Conservation (phyloP, 139 green algal species). For the Bryopsis sp. region DNA sequence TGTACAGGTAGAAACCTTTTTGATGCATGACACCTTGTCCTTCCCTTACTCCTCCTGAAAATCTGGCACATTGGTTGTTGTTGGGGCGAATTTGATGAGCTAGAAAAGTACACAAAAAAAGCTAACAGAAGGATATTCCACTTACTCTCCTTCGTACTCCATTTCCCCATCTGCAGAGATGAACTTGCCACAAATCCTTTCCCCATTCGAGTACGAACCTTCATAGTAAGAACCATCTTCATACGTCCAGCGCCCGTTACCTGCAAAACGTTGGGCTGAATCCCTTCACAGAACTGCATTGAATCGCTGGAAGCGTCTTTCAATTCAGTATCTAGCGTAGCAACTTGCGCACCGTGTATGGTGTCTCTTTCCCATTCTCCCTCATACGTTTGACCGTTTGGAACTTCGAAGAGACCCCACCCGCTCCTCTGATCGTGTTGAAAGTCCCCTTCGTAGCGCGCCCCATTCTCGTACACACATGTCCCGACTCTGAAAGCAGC, state of each 20-base stretch:
- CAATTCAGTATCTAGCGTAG: neutral
- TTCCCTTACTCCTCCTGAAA: no score
- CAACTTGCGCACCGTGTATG: slow-evolving; percentile 1
- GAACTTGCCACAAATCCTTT: neutral
- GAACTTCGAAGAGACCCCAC: neutral
- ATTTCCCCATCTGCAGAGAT: neutral
- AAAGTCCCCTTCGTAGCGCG: slow-evolving; percentile 16
- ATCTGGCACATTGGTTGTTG: no score
- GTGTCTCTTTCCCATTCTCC: slow-evolving; percentile 7
- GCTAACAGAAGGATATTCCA: no score
- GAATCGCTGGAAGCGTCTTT: no score
- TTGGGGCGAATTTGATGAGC: no score
- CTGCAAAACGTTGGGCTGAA: no score
- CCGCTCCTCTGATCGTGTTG: neutral
- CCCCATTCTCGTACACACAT: slow-evolving; percentile 10
- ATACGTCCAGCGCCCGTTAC: neutral
- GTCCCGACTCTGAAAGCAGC: slow-evolving; percentile 2
- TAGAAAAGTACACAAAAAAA: no score
- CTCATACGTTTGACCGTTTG: neutral
- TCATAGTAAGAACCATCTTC: neutral
- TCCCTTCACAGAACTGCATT: no score
- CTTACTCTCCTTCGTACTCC: neutral
- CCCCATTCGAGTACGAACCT: neutral
- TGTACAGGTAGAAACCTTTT: no score
- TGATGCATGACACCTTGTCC: no score